Evolutionary conservation across 1,284 basidiomycete genomes (phyloP), one percentile per base, ranked within the genome.

Genomic region (Tilletia setariae): DNA sequence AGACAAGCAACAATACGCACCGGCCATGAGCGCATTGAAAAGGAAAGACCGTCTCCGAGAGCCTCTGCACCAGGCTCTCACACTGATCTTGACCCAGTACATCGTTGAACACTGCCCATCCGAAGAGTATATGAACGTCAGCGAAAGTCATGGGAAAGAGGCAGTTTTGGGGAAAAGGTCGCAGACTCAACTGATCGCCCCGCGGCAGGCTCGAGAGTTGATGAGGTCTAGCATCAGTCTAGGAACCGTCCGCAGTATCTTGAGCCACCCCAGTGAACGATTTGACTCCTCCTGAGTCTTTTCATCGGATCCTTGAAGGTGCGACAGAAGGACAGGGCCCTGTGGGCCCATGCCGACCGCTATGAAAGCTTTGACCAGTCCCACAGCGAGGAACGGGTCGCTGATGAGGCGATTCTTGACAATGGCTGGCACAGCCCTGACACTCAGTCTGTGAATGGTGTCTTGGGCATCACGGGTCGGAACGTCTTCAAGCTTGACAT

Each of bases 21-120:
- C 84, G 70, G 0, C 94, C 94, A 83, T 98, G 94, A 19, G 94
- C 94, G 84, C 94, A 98, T 79, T 91, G 91, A 83, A 95, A 96
- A 0, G 94, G 94, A 75, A 92, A 90, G 1, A 87, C 85, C 0
- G 92, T 91, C 68, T 86, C 80, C 2, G 89, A 86, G 25, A 97
- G 85, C 73, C 89, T 86, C 6, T 79, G 74, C 44, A 97, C 84
- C 47, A 98, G 86, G 35, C 86, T 85, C 73, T 86, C 80, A 80
- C 91, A 92, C 79, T 95, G 92, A 43, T 86, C 85, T 2, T 83
- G 67, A 19, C 85, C 87, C 63, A 98, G 85, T 0, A 85, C 71
- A 80, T 97, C 94, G 75, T 93, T 94, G 86, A 98, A 98, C 94
- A 98, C 97, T 83, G 96, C 91, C 0, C 2, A 2, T 32, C 13